Evolutionary conservation across 176 grass and related monocot species (phyloP), one percentile per base, ranked within the genome.

Genomic region (Paspalum vaginatum): DNA sequence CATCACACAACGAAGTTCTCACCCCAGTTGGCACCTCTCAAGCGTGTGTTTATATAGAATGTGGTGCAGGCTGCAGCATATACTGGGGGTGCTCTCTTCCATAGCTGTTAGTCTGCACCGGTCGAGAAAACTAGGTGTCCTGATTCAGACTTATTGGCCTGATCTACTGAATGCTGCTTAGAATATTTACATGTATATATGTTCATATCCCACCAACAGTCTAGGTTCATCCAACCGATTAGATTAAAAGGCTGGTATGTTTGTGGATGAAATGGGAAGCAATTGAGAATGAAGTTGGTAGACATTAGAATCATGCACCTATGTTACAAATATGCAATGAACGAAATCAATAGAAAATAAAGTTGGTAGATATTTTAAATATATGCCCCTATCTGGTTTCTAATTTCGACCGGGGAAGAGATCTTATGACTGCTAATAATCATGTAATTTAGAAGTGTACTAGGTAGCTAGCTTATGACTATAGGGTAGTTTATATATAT

Each of bases 1-100:
- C 61, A 64, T 65, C 62, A 42, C 7, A 42, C 0, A 38, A 65
- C 20, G 62, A 65, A 20, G 16, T 41, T 65, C 62, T 65, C 15
- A 65, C 62, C 38, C 62, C 62, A 65, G 38, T 20, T 42, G 38
- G 62, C 62, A 40, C 62, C 62, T 65, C 16, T 38, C 60, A 38
- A 63, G 20, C 22, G 14, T 20, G 16, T 2, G 32, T 32, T 32
- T 32, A 32, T 7, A 1, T 5, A 37, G 15, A 13, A 40, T 42
- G 62, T 42, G 62, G 38, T 42, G 38, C 15, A 65, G 38, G 62
- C 20, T 42, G 62, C 38, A 39, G 62, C 62, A 65, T 65, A 65
- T 41, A 65, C 62, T 65, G 16, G 8, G 8, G 5, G 42, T 6
- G 62, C 18, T 16, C 5, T 20, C 62, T 65, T 65, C 62, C 62